Evolutionary conservation across 805 yeast genomes (phyloP).

Genomic region (Starmerella potacharoeniae): DNA sequence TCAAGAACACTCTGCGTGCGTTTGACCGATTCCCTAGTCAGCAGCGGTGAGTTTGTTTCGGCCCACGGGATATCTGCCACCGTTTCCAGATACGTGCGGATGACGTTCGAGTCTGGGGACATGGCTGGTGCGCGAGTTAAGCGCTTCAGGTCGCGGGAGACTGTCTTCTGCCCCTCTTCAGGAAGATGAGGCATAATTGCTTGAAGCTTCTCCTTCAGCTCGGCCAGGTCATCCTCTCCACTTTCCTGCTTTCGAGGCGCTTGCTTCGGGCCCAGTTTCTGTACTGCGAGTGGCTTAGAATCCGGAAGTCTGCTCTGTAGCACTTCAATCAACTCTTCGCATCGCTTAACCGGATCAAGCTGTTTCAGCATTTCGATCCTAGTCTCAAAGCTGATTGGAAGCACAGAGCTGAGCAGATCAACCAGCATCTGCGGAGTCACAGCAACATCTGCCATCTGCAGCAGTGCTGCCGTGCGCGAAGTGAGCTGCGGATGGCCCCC

Average conservation of each 20-base stretch:
- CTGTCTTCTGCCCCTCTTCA: conserved; percentile 29
- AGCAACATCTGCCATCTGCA: conserved; percentile 18
- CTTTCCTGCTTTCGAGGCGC: conserved; percentile 1
- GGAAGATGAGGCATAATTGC: conserved; percentile 20
- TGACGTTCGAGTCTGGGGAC: conserved; percentile 35
- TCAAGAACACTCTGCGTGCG: conserved; percentile 50
- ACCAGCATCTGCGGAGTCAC: conserved; percentile 26
- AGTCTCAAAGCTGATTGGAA: conserved; percentile 27
- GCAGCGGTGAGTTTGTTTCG: conserved; percentile 15
- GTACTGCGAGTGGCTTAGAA: not conserved
- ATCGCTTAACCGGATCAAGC: conserved; percentile 23
- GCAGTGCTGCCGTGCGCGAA: conserved; percentile 10
- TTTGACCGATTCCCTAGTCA: conserved; percentile 33
- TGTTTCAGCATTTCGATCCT: conserved; percentile 26
- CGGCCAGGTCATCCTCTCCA: conserved; percentile 28
- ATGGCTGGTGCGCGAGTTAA: conserved; percentile 32
- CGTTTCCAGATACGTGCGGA: conserved; percentile 33
- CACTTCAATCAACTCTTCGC: conserved; percentile 14
- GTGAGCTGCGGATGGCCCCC: conserved; percentile 11
- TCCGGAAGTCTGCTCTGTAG: not conserved
- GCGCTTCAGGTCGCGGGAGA: conserved; percentile 31
- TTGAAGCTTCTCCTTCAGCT: conserved; percentile 24
- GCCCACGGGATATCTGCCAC: conserved; percentile 33
- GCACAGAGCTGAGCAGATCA: conserved; percentile 29
- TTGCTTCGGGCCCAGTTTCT: not conserved